Conservation (phyloP, 768 basidiomycete genomes). For the Flagelloscypha sp. region DNA sequence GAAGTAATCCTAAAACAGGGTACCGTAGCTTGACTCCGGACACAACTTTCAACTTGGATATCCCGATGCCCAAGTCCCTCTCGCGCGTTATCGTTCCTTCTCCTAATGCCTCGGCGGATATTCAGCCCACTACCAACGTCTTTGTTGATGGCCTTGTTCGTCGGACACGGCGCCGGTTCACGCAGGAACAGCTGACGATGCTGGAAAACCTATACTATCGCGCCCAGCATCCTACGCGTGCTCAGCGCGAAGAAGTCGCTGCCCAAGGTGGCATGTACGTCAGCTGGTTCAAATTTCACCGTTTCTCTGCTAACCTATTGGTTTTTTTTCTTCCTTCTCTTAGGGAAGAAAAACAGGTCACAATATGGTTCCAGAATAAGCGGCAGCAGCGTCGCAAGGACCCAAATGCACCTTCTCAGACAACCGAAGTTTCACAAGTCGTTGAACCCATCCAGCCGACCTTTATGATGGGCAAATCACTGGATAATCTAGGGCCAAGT, state of each 20-base stretch:
- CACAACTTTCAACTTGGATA: too few relatives aligned
- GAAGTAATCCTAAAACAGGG: too few relatives aligned
- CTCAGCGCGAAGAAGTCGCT: conserved; percentile 60
- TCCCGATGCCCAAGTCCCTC: too few relatives aligned
- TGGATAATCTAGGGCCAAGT: too few relatives aligned
- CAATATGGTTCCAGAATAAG: conserved; percentile 84
- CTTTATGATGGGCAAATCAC: conserved; percentile 24
- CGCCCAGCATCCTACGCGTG: conserved; percentile 67
- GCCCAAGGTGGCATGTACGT: conserved; percentile 57
- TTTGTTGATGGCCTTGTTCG: too few relatives aligned
- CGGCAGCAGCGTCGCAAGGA: conserved; percentile 53
- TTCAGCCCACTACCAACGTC: too few relatives aligned
- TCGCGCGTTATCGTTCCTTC: too few relatives aligned
- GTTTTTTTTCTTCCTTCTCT: neutral
- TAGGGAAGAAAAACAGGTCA: conserved; percentile 63
- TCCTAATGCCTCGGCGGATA: too few relatives aligned
- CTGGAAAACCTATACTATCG: conserved; percentile 68
- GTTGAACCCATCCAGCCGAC: conserved; percentile 12
- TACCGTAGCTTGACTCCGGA: too few relatives aligned
- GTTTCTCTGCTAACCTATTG: conserved; percentile 6
- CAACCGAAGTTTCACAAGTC: conserved; percentile 11
- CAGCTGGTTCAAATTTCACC: neutral
- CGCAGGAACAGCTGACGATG: conserved; percentile 57
- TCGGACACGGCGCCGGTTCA: conserved; percentile 66
- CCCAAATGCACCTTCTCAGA: conserved; percentile 19